Base-by-base conservation (phyloP, 305 asterid species). In the Rubia tinctorum region DNA sequence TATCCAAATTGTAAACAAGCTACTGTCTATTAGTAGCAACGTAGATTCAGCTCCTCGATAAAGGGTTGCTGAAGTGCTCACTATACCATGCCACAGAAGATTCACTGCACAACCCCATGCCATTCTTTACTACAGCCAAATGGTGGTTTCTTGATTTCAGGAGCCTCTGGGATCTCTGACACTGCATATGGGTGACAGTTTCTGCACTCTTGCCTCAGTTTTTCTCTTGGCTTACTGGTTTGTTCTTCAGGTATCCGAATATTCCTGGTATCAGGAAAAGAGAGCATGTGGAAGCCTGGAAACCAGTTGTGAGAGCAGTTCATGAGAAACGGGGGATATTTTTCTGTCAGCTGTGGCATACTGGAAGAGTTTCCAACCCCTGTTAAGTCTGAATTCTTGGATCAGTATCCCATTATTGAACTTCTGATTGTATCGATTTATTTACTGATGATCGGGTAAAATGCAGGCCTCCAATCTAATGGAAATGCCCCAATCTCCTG, bases 81-180 rank as follows among this genome's bases (percentile, higher is more conserved):
- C n/a, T n/a, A n/a, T n/a, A n/a, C n/a, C n/a, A n/a, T n/a, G n/a
- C n/a, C n/a, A n/a, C n/a, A n/a, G n/a, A n/a, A n/a, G n/a, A n/a
- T n/a, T n/a, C 56, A 62, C 81, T n/a, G 87, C 90, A 6, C 87
- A 87, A 71, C 87, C 87, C 56, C 85, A 85, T 30, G 87, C 86
- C 17, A 79, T 79, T 22, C 7, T 85, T 27, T 85, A 88, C 49
- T 86, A 86, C 80, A 75, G 86, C 9, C 88, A 86, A 75, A 77
- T 6, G 90, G 84, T 3, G 88, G 84, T 14, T 78, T 84, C 71
- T 78, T 87, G 55, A 84, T 85, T 22, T 59, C 55, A 60, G 75
- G 70, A 70, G 79, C 75, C 56, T 43, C 79, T 5, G 71, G 66
- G 56, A 39, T 76, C 20, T 76, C 76, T 5, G 80, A 76, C 0